Evolutionary conservation across 306 rosid species (phyloP).

Genomic region (Glycine tomentella): DNA sequence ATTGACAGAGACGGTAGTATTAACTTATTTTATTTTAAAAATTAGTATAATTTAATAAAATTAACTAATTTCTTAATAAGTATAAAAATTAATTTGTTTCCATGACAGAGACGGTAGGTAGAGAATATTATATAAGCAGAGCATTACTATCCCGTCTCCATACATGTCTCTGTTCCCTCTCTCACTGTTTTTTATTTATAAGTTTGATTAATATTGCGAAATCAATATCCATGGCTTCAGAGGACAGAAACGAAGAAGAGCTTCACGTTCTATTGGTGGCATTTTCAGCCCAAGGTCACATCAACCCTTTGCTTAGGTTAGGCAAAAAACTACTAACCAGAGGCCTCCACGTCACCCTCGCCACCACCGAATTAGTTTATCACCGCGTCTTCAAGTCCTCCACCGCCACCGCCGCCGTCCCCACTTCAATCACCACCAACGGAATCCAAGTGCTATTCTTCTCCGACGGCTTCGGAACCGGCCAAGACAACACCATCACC

Average conservation of each 20-base stretch:
- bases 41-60: too few species aligned
- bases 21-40: too few species aligned
- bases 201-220: too few species aligned
- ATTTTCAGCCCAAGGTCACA: conserved; percentile 62
- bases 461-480: conserved; percentile 43
- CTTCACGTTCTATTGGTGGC: conserved; percentile 59
- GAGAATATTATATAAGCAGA: too few species aligned
- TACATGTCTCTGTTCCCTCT: too few species aligned
- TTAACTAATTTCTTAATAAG: too few species aligned
- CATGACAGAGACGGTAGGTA: too few species aligned
- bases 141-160: too few species aligned
- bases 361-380: conserved; percentile 58
- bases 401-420: conserved; percentile 35
- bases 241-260: conserved; percentile 33
- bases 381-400: conserved; percentile 49
- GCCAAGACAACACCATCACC: not conserved
- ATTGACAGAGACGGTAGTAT: too few species aligned
- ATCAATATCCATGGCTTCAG: conserved; percentile 29
- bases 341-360: conserved; percentile 64
- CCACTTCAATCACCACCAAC: conserved; percentile 42
- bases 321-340: conserved; percentile 46
- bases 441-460: conserved; percentile 55
- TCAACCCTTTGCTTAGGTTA: conserved; percentile 58
- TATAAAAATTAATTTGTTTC: too few species aligned
- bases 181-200: too few species aligned